These are phyloP conservation scores for Sphagnum tenellum DNA, from an alignment of 225 moss, liverwort and hornwort species.

Conservation along the genomic window DNA sequence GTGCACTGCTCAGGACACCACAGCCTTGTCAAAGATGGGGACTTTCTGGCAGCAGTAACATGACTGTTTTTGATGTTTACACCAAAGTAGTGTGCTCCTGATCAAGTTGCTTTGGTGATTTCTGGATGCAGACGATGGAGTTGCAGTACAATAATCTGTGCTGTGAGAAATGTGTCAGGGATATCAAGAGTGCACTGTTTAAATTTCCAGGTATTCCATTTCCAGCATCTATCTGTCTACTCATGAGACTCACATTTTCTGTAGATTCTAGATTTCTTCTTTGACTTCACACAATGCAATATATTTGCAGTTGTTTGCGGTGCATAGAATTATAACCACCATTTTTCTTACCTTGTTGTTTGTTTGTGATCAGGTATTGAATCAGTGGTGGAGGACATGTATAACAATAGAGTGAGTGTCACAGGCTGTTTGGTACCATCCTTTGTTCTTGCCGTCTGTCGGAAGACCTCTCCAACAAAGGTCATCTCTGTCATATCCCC, in stretches of 20 bases:
- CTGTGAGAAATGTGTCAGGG: neutral
- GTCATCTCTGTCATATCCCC: conserved; percentile 1
- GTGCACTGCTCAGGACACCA: no score
- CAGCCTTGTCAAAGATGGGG: no score
- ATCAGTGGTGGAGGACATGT: neutral
- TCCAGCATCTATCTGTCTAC: no score
- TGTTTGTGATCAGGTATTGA: neutral
- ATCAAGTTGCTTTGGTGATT: no score
- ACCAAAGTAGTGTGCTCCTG: no score
- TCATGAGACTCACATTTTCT: no score
- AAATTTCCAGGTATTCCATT: neutral
- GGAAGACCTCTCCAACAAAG: conserved; percentile 1
- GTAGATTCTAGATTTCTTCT: no score
- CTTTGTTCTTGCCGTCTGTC: neutral
- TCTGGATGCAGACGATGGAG: neutral
- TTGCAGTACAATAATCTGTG: conserved; percentile 2
- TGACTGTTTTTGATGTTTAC: no score
- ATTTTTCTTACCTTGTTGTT: neutral
- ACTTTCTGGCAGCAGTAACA: no score
- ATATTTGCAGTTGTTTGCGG: no score
- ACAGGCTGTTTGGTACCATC: neutral
- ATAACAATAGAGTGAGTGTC: conserved; percentile 2
- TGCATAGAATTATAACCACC: no score
- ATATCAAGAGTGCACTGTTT: conserved; percentile 1
- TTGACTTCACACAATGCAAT: no score